Base-by-base conservation (phyloP, 768 basidiomycete species). In the Sutorius australiensis region DNA sequence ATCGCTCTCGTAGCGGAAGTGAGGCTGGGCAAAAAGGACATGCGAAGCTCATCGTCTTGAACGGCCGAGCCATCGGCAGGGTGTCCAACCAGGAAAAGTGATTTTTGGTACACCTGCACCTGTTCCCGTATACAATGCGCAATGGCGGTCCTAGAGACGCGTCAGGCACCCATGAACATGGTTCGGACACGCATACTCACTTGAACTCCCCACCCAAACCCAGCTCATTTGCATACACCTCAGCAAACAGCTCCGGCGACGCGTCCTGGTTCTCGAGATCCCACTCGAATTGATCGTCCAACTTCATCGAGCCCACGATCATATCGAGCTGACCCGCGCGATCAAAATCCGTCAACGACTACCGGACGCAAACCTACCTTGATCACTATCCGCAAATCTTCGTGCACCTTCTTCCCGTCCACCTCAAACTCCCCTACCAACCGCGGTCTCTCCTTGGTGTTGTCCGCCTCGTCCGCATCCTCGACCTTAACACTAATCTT, bases 271-370 rank as follows among this genome's bases (percentile, higher is more conserved):
- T 92, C 60, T 87, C 87, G 34, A 98, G 71, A 68, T 99, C 95
- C 97, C 97, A 99, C 67, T 98, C 97, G 64, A 98, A 95, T 64
- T 94, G 89, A 70, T 99, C 97, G 51, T 92, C 89, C 21, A 99
- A 80, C 69, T 95, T 94, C 74, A 94, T 83, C 7, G 87, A 84
- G 21, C 92, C 95, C 50, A 95, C 87, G 50, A 93, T 91, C 71
- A 98, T 92, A 71, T 98, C 95, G 56, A 99, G 81, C 94, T 98
- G 52, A 36, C 11, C 31, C 6, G 3, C 12, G 27, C n/a, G 16
- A 30, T 66, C 42, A 63, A 42, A 46, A 17, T 6, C 16, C n/a
- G 17, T n/a, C 52, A 24, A 28, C 19, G 36, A 27, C 16, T 13
- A 21, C n/a, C 16, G 12, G 37, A 41, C 5, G 5, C 19, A 27